These are phyloP conservation scores for Solioccasus polychromus DNA, from an alignment of 768 basidiomycete species.

Conservation along the genomic window DNA sequence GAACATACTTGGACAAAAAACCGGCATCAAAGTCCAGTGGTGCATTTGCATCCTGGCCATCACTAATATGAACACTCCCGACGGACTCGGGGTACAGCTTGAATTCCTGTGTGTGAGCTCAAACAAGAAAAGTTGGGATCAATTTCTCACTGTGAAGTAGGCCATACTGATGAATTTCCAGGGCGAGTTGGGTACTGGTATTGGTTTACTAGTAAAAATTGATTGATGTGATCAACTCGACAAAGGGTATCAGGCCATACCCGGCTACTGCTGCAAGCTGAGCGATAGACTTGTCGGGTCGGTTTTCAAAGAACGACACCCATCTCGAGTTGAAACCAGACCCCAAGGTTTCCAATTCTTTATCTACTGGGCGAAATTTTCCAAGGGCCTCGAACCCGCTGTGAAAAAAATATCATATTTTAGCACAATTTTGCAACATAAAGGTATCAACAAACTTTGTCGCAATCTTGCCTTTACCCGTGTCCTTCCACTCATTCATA, in stretches of 20 bases:
- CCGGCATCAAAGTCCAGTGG: slow-evolving; percentile 43
- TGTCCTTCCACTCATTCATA: slow-evolving; percentile 29
- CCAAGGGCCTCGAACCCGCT: slow-evolving; percentile 16
- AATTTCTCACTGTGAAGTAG: slow-evolving; percentile 32
- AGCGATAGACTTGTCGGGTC: slow-evolving; percentile 30
- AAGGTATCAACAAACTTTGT: slow-evolving; percentile 44
- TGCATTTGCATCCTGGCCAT: slow-evolving; percentile 39
- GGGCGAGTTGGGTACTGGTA: slow-evolving; percentile 18
- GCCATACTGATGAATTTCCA: slow-evolving; percentile 29
- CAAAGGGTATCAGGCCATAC: slow-evolving; percentile 19
- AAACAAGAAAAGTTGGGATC: neutral
- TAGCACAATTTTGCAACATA: neutral
- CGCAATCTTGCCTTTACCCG: slow-evolving; percentile 46
- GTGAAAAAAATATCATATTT: neutral
- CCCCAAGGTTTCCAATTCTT: slow-evolving; percentile 19
- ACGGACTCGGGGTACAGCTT: slow-evolving; percentile 42
- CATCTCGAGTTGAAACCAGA: slow-evolving; percentile 20
- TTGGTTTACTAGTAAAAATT: slow-evolving; percentile 17
- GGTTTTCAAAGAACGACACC: slow-evolving; percentile 13
- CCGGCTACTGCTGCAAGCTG: slow-evolving; percentile 37
- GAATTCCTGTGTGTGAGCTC: neutral
- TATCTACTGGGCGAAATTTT: slow-evolving; percentile 23
- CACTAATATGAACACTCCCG: slow-evolving; percentile 47
- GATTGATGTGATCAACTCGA: neutral
- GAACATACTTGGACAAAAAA: slow-evolving; percentile 41